These are phyloP conservation scores for Acacia acuminata DNA, from an alignment of 306 rosid species.

Conservation along the genomic window DNA sequence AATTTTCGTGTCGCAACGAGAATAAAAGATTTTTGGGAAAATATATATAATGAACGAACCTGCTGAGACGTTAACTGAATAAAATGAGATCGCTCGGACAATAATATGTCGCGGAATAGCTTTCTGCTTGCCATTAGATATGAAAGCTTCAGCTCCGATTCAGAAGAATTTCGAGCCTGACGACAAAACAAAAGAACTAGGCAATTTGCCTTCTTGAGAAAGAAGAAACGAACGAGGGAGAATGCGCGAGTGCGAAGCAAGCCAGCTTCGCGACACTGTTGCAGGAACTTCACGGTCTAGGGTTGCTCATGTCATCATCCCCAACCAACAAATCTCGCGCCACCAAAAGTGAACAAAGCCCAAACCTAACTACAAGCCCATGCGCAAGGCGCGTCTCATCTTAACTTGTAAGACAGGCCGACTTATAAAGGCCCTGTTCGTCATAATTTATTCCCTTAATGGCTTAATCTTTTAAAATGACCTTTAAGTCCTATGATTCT, in stretches of 20 bases:
- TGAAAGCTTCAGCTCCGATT: not conserved
- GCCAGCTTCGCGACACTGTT: not conserved
- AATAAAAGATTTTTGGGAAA: not conserved
- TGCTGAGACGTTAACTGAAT: conserved; percentile 44
- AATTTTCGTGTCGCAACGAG: not conserved
- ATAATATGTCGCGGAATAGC: conserved; percentile 69
- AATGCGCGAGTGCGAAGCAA: not conserved
- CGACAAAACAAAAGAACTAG: not conserved
- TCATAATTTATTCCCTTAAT: no score
- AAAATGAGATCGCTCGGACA: conserved; percentile 49
- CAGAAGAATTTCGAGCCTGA: not conserved
- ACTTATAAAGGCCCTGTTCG: no score
- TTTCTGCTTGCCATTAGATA: conserved; percentile 56
- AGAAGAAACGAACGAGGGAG: not conserved
- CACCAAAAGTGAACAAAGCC: not conserved
- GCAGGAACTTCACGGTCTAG: not conserved
- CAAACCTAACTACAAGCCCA: not conserved
- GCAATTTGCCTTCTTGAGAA: not conserved
- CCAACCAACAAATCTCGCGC: not conserved
- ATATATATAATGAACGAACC: conserved; percentile 35
- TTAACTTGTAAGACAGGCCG: no score
- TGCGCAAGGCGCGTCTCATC: no score
- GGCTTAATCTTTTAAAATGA: no score
- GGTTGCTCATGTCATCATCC: conserved; percentile 1
- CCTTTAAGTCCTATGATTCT: no score